These are phyloP conservation scores for Fusarium verticillioides DNA, from an alignment of 2,329 filamentous ascomycete species.

Conservation along the genomic window DNA sequence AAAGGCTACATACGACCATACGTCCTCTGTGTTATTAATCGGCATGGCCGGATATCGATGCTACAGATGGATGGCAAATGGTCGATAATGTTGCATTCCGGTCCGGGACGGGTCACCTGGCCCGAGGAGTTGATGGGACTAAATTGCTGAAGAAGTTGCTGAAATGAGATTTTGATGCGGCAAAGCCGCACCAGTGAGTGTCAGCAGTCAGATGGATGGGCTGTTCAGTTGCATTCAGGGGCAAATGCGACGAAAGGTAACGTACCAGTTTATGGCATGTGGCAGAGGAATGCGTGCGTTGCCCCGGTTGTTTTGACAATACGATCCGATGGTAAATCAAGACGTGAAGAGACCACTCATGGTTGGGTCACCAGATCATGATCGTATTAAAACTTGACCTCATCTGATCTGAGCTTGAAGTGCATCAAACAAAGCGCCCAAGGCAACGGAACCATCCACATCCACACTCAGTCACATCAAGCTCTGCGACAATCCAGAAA, in stretches of 20 bases:
- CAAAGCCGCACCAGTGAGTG: conserved; percentile 14
- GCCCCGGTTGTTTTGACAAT: background rate
- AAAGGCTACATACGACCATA: background rate
- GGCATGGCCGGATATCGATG: conserved; percentile 24
- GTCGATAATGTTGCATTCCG: conserved; percentile 15
- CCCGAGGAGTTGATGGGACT: background rate
- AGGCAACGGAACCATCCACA: conserved; percentile 5
- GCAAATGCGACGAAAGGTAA: background rate
- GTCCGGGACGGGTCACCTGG: conserved; percentile 19
- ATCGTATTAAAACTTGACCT: background rate
- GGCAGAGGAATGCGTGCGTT: conserved; percentile 1
- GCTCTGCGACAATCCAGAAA: conserved; percentile 35
- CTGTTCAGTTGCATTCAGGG: conserved; percentile 15
- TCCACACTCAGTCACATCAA: background rate
- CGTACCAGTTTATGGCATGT: background rate
- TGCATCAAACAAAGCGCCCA: conserved; percentile 14
- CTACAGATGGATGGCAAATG: conserved; percentile 13
- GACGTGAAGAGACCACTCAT: background rate
- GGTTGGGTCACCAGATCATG: conserved; percentile 13
- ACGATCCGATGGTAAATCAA: background rate
- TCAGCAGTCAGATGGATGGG: background rate
- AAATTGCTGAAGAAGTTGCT: background rate
- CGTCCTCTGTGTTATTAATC: conserved; percentile 8
- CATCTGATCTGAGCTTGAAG: background rate
- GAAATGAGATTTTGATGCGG: conserved; percentile 34